Evolutionary conservation across 2,329 filamentous ascomycete species (phyloP).

Genomic region (Didymosphaeria variabile): DNA sequence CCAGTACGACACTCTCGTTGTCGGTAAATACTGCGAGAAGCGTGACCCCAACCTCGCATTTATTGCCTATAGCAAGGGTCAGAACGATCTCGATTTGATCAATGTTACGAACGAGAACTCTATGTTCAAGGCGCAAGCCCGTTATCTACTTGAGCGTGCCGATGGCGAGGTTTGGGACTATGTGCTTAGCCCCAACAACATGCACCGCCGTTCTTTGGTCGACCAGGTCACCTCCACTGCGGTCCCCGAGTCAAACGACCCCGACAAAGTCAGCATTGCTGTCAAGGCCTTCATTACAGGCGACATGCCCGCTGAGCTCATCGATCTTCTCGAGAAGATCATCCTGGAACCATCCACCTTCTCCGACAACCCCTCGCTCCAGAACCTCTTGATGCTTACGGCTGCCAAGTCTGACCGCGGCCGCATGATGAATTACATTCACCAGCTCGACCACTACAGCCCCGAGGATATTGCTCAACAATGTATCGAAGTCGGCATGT

Average conservation of each 20-base stretch:
- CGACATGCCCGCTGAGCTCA: conserved; percentile 91
- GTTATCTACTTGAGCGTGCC: conserved; percentile 90
- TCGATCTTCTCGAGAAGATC: conserved; percentile 98
- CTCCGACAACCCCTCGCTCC: conserved; percentile 95
- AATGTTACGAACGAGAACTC: conserved; percentile 98
- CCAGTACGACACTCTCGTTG: conserved; percentile 88
- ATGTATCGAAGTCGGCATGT: conserved; percentile 92
- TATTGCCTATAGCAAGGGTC: conserved; percentile 94
- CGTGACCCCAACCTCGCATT: conserved; percentile 94
- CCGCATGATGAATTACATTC: conserved; percentile 95
- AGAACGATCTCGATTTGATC: conserved; percentile 96
- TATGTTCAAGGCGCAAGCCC: conserved; percentile 99
- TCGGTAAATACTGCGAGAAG: conserved; percentile 99
- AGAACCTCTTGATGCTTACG: conserved; percentile 95
- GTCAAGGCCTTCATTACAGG: conserved; percentile 92
- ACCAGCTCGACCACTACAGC: conserved; percentile 87
- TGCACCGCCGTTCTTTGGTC: conserved; percentile 90
- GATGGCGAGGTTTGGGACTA: conserved; percentile 94
- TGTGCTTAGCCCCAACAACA: conserved; percentile 93
- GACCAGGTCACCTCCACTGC: conserved; percentile 97
- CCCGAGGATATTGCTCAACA: conserved; percentile 91
- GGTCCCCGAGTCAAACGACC: conserved; percentile 87
- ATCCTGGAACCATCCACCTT: conserved; percentile 99
- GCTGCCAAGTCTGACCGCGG: conserved; percentile 96
- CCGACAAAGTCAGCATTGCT: conserved; percentile 92